Base-by-base conservation (phyloP, 768 basidiomycete species). In the Dacryopinax primogenitus region DNA sequence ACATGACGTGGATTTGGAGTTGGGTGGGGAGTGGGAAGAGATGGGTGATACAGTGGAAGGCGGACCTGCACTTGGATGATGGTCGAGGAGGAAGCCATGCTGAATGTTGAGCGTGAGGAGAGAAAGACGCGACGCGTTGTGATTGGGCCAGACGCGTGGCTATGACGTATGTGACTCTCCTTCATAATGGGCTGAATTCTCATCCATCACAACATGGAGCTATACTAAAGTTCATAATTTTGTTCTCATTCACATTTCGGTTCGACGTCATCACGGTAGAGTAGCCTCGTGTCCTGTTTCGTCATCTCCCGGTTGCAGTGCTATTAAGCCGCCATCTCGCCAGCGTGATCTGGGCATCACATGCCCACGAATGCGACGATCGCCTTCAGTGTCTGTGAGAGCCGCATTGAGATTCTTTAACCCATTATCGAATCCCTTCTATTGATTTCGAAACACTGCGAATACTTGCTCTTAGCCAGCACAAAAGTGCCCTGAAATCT, bases 1-100 rank as follows among this genome's bases (percentile, higher is more conserved):
- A 58, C 51, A 58, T 58, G 21, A 6, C 51, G 51, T 58, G 51
- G 51, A 58, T 58, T 58, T 32, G 51, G 51, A 32, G 51, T 58
- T 6, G 51, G 51, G 51, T 58, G 51, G 26, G 51, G 51, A 30
- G 51, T 58, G 26, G 51, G 51, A 3, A 58, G 51, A 7, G 51
- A 58, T 11, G 51, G 51, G 18, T 58, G 51, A 21, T 58, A 58
- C 26, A 58, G 51, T 21, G 51, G 51, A 30, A 58, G 51, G 23
- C 51, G 51, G 9, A 58, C 51, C 32, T 58, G 51, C 2, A 23
- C 51, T 15, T 3, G 51, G 26, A 58, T 58, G 51, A 58, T 11
- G 4, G 51, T 58, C 15, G 51, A 58, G 9, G 51, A 58, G 51
- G 51, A 58, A 30, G 51, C 51, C 51, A 58, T 58, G 41, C 3